A percentile compares a stretch with the other conserved stretches of the same genome.
Conservation (phyloP, 768 basidiomycete species). For the Calvatia gigantea region DNA sequence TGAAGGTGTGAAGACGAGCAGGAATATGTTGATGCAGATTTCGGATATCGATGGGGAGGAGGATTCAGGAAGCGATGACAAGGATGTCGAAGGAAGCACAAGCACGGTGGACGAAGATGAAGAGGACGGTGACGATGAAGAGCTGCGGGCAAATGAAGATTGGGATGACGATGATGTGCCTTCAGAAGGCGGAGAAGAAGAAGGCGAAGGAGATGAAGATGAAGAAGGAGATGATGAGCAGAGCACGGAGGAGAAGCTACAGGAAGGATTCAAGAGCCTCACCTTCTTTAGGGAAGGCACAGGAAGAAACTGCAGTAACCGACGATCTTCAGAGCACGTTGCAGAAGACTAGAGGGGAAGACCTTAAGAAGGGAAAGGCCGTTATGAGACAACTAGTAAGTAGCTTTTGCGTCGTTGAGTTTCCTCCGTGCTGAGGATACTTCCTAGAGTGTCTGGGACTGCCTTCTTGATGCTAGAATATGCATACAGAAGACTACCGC, state of each 20-base stretch:
- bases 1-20: conserved; percentile 60
- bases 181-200: conserved; percentile 20
- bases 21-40: conserved; percentile 52
- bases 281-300: conserved; percentile 3
- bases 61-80: too few species aligned
- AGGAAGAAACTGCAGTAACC: conserved; percentile 13
- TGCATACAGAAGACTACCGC: conserved; percentile 78
- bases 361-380: conserved; percentile 79
- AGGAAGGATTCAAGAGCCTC: conserved; percentile 1
- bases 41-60: conserved; percentile 29
- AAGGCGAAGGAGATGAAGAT: conserved; percentile 18
- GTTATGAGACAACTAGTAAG: conserved; percentile 81
- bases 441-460: conserved; percentile 79
- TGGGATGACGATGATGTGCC: conserved; percentile 15
- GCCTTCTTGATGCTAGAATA: conserved; percentile 87
- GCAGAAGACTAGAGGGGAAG: conserved; percentile 59
- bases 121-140: conserved; percentile 23
- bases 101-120: conserved; percentile 29
- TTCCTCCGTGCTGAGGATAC: background rate
- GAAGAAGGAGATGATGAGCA: conserved; percentile 16
- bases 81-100: conserved; percentile 17
- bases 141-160: conserved; percentile 20
- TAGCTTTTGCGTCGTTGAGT: conserved; percentile 11
- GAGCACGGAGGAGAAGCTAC: conserved; percentile 11
- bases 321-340: conserved; percentile 52